phyloP scores from a whole-genome alignment of 768 basidiomycete species.

The Naganishia kalamii region DNA sequence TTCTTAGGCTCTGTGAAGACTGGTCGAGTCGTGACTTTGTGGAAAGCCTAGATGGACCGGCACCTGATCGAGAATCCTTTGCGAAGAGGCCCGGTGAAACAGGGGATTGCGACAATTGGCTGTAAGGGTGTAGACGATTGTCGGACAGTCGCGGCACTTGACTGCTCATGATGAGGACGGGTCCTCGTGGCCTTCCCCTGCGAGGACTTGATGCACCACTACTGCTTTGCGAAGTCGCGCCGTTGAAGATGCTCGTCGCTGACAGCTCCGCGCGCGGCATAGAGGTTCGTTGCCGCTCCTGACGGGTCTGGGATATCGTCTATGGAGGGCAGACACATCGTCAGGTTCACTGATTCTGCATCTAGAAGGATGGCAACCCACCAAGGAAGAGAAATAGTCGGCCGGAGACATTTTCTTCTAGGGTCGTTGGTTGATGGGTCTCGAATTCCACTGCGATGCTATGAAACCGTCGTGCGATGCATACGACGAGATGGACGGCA shows the following conservation, averaged over 20 bases:
- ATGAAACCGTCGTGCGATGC: too few species aligned
- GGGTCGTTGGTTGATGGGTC: too few species aligned
- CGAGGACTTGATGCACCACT: slow-evolving; percentile 4
- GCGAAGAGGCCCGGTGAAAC: background rate
- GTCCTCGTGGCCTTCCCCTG: slow-evolving; percentile 4
- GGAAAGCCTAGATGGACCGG: too few species aligned
- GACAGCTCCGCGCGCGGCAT: background rate
- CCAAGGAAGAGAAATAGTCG: too few species aligned
- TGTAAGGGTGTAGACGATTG: slow-evolving; percentile 11
- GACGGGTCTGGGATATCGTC: background rate
- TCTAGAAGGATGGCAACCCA: too few species aligned
- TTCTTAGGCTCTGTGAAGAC: background rate
- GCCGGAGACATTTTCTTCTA: too few species aligned
- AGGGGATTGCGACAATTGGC: slow-evolving; percentile 11
- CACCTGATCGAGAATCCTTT: background rate
- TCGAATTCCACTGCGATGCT: too few species aligned
- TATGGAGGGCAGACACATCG: background rate
- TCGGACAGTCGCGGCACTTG: background rate
- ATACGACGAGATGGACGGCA: too few species aligned
- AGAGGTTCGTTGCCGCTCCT: background rate
- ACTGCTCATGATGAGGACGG: slow-evolving; percentile 11
- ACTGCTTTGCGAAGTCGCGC: background rate
- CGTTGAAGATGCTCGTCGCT: background rate
- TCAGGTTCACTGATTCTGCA: too few species aligned
- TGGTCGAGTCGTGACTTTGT: too few species aligned